These are phyloP conservation scores for Pseudomonodictys pantanalensis DNA, from an alignment of 495 filamentous ascomycete species.

Conservation along the genomic window DNA sequence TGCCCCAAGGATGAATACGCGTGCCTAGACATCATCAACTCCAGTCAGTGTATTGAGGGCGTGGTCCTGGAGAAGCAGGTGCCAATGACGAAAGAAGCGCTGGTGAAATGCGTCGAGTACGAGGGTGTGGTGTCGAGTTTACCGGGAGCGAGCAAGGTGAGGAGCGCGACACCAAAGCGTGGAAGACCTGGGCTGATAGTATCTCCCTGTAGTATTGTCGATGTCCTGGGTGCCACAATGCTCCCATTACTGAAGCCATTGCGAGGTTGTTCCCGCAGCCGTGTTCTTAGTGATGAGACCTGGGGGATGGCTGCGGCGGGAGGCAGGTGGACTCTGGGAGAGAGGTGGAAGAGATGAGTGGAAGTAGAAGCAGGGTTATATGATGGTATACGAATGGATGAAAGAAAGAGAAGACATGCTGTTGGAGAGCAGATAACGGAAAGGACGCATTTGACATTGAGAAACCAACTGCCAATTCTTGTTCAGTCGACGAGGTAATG, in stretches of 20 bases:
- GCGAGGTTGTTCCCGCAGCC: constrained; percentile 35
- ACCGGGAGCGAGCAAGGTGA: constrained; percentile 40
- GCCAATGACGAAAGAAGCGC: constrained; percentile 27
- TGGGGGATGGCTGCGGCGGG: no score
- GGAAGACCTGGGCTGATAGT: constrained; percentile 10
- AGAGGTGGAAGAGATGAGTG: no score
- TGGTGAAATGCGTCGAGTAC: constrained; percentile 39
- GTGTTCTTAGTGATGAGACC: constrained; percentile 35
- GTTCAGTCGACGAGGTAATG: no score
- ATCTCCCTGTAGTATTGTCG: constrained; percentile 39
- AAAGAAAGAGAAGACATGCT: no score
- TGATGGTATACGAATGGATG: no score
- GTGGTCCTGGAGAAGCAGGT: constrained; percentile 32
- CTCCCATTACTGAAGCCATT: constrained; percentile 28
- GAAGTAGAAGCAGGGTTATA: no score
- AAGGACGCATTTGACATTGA: no score
- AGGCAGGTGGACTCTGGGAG: no score
- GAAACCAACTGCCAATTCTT: no score
- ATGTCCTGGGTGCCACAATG: constrained; percentile 41
- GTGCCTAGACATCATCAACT: constrained; percentile 41
- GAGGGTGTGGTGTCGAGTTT: constrained; percentile 37
- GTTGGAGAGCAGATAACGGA: no score
- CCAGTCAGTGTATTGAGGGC: constrained; percentile 40
- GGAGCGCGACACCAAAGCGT: not conserved
- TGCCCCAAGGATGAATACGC: constrained; percentile 41